Evolutionary conservation across 495 filamentous ascomycete species (phyloP), one percentile per base, ranked within the genome.

Genomic region (Neurospora tetraspora): DNA sequence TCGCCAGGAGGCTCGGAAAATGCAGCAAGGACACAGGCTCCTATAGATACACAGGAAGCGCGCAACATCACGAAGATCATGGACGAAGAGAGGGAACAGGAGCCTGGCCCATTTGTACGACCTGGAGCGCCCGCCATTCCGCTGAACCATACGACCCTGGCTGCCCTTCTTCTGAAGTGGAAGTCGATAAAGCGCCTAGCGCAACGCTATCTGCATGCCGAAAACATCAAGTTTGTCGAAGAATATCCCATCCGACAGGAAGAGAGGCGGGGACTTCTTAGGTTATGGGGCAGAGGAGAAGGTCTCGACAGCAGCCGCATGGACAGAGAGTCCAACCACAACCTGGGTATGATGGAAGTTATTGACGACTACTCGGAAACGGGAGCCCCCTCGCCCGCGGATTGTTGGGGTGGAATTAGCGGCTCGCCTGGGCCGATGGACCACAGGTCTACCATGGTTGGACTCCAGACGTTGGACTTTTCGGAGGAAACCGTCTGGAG

Each of bases 211-310:
- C 76, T 88, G 72, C 76, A 83, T 47, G 76, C 80, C 71, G 76
- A 83, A 76, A 81, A 79, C 77, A 77, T 88, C 84, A 87, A 87
- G 72, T 94, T 93, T 78, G 88, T 93, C 20, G 83, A 85, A 70
- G 83, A 86, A 72, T 88, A 85, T 69, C 86, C 86, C 8, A 92
- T 97, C 82, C 83, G 89, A 34, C 83, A 89, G 68, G 95, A 98
- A 78, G 87, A 93, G 77, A 85, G 87, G 65, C 90, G 93, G 8
- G 94, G 94, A 6, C 80, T 93, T 18, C 85, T 96, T 14, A 88
- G 90, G 34, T 80, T 96, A 42, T 94, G 90, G 79, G 93, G 93
- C 18, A 88, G 91, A 73, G 94, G 94, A 3, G 93, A 95, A 78
- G 91, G 89, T 27, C 81, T 86, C 36, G 90, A 90, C 74, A 81